Evolutionary conservation across 192 early-diverging fungal genomes (phyloP).

Genomic region (Endogone sp.): DNA sequence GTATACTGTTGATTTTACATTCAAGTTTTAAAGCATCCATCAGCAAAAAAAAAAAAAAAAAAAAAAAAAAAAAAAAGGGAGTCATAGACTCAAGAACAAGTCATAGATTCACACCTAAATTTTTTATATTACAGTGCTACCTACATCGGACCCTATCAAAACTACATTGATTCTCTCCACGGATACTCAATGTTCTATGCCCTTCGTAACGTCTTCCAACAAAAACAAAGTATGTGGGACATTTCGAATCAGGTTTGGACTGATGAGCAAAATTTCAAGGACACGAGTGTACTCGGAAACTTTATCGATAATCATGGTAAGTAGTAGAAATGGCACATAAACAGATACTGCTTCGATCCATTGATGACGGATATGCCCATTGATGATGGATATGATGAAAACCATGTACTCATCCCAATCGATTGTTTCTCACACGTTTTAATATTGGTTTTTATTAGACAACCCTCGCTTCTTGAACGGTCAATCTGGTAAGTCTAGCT

Average conservation of each 20-base stretch:
- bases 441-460: too few species aligned
- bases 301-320: slow-evolving; percentile 26
- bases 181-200: slow-evolving; percentile 16
- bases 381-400: too few species aligned
- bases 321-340: neutral
- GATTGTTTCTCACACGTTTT: too few species aligned
- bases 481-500: neutral
- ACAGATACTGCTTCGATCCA: neutral
- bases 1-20: too few species aligned
- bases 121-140: neutral
- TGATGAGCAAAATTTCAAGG: slow-evolving; percentile 10
- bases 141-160: slow-evolving; percentile 17
- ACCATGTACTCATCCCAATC: too few species aligned
- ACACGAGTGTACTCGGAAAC: slow-evolving; percentile 11
- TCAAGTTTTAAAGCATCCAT: too few species aligned
- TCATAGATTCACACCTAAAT: too few species aligned
- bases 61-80: too few species aligned
- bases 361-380: too few species aligned
- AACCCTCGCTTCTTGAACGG: neutral
- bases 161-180: slow-evolving; percentile 9
- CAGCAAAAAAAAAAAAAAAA: too few species aligned
- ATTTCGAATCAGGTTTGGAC: slow-evolving; percentile 1
- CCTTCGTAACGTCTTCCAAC: slow-evolving; percentile 7
- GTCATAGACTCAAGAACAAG: too few species aligned
- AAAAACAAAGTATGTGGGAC: slow-evolving; percentile 9